These are phyloP conservation scores for Lenzites betulinus DNA, from an alignment of 768 basidiomycete genomes.

Conservation along the genomic window DNA sequence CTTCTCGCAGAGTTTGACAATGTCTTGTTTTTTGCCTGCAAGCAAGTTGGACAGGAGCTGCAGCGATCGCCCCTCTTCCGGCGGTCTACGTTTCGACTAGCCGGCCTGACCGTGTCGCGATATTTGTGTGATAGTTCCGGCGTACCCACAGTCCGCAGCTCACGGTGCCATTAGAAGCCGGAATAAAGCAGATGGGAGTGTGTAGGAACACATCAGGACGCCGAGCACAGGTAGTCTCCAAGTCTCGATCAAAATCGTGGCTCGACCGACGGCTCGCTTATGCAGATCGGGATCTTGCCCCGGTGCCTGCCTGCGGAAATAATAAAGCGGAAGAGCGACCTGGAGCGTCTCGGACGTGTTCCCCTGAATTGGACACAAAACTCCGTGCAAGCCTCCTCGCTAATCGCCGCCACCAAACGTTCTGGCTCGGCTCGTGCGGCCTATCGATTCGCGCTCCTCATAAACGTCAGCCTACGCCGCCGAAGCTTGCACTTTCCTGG, in stretches of 20 bases:
- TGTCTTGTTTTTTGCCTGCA: too few species aligned
- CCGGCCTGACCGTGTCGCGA: too few species aligned
- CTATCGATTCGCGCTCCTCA: background rate
- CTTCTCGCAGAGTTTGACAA: too few species aligned
- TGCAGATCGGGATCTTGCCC: constrained; percentile 3
- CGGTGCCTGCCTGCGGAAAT: background rate
- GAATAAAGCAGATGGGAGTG: too few species aligned
- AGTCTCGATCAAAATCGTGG: constrained; percentile 10
- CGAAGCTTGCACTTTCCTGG: background rate
- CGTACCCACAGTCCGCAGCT: too few species aligned
- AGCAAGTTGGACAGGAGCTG: too few species aligned
- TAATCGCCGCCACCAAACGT: background rate
- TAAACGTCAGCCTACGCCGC: background rate
- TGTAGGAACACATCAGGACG: too few species aligned
- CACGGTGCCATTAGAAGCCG: too few species aligned
- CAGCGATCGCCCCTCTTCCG: too few species aligned
- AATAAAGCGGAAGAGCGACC: background rate
- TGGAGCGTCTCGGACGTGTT: background rate
- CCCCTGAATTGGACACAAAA: background rate
- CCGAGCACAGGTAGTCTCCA: too few species aligned
- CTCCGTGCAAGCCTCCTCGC: background rate
- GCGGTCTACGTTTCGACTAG: too few species aligned
- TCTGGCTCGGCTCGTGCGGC: background rate
- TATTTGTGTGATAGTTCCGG: too few species aligned
- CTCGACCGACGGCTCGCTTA: background rate